Conservation (phyloP, 2,329 filamentous ascomycete species). For the Diplodia scrobiculata region DNA sequence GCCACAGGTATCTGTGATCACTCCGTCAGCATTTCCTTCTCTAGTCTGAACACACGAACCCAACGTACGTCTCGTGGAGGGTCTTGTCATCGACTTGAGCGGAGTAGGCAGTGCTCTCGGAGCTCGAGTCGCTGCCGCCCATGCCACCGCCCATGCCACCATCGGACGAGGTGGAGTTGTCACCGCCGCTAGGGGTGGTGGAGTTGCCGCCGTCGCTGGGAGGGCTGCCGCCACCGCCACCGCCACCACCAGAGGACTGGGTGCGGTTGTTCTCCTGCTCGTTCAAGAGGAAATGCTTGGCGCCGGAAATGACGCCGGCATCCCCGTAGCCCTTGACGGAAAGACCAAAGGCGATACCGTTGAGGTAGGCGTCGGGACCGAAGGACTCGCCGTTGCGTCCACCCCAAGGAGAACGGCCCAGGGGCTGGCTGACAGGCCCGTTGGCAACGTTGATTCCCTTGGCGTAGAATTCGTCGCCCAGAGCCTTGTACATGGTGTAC, state of each 20-base stretch:
- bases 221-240: constrained; percentile 47
- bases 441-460: constrained; percentile 27
- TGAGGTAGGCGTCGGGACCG: constrained; percentile 21
- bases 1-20: constrained; percentile 62
- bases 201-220: constrained; percentile 1
- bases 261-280: constrained; percentile 64
- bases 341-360: constrained; percentile 26
- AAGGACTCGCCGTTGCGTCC: constrained; percentile 26
- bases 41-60: background rate
- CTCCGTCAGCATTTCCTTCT: background rate
- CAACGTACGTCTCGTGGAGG: constrained; percentile 64
- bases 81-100: constrained; percentile 73
- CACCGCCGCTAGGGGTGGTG: background rate
- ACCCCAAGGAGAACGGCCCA: constrained; percentile 27
- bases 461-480: constrained; percentile 25
- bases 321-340: constrained; percentile 15
- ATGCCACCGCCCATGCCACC: constrained; percentile 57
- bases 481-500: constrained; percentile 21
- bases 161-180: background rate
- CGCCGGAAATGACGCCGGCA: constrained; percentile 67
- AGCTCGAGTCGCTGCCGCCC: background rate
- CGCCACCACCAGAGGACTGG: constrained; percentile 64
- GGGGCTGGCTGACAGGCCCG: constrained; percentile 23
- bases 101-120: constrained; percentile 64
- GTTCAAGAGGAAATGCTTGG: constrained; percentile 59